These are phyloP conservation scores for Collybia sordida DNA, from an alignment of 768 basidiomycete species.

Conservation along the genomic window DNA sequence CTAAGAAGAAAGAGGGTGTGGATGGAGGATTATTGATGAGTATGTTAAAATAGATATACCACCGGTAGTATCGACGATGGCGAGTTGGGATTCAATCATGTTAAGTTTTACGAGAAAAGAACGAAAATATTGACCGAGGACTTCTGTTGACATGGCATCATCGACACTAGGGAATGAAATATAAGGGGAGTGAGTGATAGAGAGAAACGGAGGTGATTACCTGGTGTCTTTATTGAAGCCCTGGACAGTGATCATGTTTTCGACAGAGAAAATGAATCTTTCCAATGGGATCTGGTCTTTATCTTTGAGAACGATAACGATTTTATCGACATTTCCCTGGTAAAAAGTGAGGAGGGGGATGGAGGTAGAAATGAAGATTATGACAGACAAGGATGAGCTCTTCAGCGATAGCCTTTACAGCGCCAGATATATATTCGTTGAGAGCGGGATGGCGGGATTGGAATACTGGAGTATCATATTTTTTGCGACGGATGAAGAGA, in stretches of 20 bases:
- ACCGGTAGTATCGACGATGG: constrained; percentile 58
- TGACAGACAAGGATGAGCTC: constrained; percentile 64
- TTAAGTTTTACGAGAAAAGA: constrained; percentile 80
- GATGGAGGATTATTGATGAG: background rate
- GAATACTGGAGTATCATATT: constrained; percentile 88
- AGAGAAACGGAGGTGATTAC: constrained; percentile 31
- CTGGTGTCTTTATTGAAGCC: constrained; percentile 67
- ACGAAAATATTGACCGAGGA: constrained; percentile 76
- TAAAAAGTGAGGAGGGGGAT: constrained; percentile 5
- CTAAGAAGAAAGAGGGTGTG: constrained; percentile 26
- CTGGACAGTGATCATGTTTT: constrained; percentile 76
- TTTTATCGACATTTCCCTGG: constrained; percentile 78
- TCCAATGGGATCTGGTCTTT: constrained; percentile 81
- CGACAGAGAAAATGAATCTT: constrained; percentile 86
- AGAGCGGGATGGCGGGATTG: constrained; percentile 91
- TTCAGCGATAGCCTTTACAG: constrained; percentile 77
- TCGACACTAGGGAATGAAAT: constrained; percentile 51
- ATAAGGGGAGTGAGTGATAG: background rate
- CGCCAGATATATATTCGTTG: constrained; percentile 87
- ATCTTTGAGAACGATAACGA: constrained; percentile 84
- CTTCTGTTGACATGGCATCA: constrained; percentile 62
- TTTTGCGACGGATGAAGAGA: constrained; percentile 83
- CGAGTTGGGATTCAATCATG: constrained; percentile 74
- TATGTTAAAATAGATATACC: constrained; percentile 8
- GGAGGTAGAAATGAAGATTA: background rate